phyloP scores from a whole-genome alignment of 202 grass and related monocot genomes.

The Schoenoplectus tabernaemontani region DNA sequence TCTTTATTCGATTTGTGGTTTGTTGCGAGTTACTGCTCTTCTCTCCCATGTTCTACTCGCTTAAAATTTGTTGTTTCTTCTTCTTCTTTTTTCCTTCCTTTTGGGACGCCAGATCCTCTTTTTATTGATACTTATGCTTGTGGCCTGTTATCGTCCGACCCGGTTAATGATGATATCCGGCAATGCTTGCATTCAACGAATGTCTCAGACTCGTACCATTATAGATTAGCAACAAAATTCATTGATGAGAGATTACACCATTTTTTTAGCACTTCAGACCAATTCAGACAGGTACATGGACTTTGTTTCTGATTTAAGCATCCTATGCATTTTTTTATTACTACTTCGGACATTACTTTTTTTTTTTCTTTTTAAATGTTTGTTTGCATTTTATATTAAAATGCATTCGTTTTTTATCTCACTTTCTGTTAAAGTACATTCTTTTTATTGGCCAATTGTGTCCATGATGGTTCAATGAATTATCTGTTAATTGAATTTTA shows the following conservation, averaged over 20 bases:
- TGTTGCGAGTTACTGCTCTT: neutral
- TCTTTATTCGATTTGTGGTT: neutral
- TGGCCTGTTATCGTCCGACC: slow-evolving; percentile 52
- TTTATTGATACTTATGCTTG: slow-evolving; percentile 77
- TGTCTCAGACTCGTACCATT: slow-evolving; percentile 24
- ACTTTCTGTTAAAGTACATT: no score
- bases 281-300: slow-evolving; percentile 76
- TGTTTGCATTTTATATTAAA: no score
- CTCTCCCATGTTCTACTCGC: neutral
- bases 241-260: slow-evolving; percentile 70
- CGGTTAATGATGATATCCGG: slow-evolving; percentile 13
- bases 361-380: neutral
- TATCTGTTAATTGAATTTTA: no score
- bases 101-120: slow-evolving; percentile 56
- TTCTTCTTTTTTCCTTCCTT: neutral
- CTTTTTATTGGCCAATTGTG: no score
- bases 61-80: slow-evolving; percentile 1
- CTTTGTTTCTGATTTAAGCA: slow-evolving; percentile 13
- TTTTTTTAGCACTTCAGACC: slow-evolving; percentile 41
- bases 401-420: no score
- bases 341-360: neutral
- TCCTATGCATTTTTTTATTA: neutral
- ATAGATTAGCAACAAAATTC: slow-evolving; percentile 67
- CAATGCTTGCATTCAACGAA: slow-evolving; percentile 20
- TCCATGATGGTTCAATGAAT: no score